Conservation (phyloP, 306 rosid genomes). For the Fragaria vesca region DNA sequence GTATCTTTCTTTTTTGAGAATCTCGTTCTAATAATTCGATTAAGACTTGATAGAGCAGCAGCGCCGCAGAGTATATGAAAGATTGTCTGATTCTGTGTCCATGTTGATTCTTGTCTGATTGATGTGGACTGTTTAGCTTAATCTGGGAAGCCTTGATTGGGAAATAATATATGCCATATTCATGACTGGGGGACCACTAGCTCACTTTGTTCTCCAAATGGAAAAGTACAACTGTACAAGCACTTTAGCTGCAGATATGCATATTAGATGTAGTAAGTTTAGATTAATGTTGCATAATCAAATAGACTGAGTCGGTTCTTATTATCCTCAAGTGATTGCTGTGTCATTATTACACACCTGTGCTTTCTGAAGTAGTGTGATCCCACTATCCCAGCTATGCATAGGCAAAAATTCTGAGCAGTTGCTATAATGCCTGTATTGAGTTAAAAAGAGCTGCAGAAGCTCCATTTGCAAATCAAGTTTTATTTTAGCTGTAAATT, state of each 20-base stretch:
- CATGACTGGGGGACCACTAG: conserved; percentile 36
- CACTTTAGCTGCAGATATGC: conserved; percentile 34
- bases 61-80: conserved; percentile 9
- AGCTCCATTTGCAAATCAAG: not conserved
- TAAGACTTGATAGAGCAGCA: conserved; percentile 35
- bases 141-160: conserved; percentile 28
- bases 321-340: conserved; percentile 25
- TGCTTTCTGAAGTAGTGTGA: conserved; percentile 1
- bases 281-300: conserved; percentile 11
- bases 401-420: not conserved
- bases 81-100: conserved; percentile 19
- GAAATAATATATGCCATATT: conserved; percentile 44
- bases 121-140: conserved; percentile 17
- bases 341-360: conserved; percentile 8
- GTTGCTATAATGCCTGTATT: not conserved
- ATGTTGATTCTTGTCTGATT: conserved; percentile 23
- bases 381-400: not conserved
- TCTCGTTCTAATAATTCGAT: conserved; percentile 47
- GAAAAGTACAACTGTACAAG: conserved; percentile 18
- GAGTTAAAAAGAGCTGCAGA: conserved; percentile 8
- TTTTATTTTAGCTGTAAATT: not conserved
- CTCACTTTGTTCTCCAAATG: conserved; percentile 35
- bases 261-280: conserved; percentile 12
- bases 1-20: conserved; percentile 45
- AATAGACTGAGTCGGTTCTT: conserved; percentile 9